phyloP scores from a whole-genome alignment of 495 filamentous ascomycete genomes.

The Daldinia grandis region DNA sequence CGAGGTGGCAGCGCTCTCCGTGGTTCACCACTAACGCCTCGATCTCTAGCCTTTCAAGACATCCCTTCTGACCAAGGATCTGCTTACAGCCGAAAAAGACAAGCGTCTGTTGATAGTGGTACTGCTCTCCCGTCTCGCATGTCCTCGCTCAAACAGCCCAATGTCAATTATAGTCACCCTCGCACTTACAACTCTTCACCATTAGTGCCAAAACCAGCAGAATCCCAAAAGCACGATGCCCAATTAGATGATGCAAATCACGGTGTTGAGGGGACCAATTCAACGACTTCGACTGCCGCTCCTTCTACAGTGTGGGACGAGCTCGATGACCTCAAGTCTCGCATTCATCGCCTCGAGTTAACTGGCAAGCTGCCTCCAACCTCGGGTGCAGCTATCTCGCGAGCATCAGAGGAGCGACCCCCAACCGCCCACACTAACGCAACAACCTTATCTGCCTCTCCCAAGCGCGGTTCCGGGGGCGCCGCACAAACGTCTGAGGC shows the following conservation, averaged over 20 bases:
- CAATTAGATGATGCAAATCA: slow-evolving; percentile 47
- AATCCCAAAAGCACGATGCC: slow-evolving; percentile 45
- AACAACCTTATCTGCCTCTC: slow-evolving; percentile 89
- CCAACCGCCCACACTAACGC: slow-evolving; percentile 92
- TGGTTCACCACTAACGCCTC: slow-evolving; percentile 55
- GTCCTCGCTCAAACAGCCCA: slow-evolving; percentile 61
- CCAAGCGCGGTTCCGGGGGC: slow-evolving; percentile 67
- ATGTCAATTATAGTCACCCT: slow-evolving; percentile 63
- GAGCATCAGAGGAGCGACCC: slow-evolving; percentile 79
- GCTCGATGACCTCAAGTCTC: slow-evolving; percentile 92
- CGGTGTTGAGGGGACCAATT: slow-evolving; percentile 73
- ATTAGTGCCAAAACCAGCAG: slow-evolving; percentile 59
- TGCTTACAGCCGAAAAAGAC: slow-evolving; percentile 48
- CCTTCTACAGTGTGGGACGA: slow-evolving; percentile 98
- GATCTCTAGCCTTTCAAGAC: slow-evolving; percentile 54
- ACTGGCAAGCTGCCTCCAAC: slow-evolving; percentile 86
- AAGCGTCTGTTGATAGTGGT: slow-evolving; percentile 51
- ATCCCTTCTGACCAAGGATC: slow-evolving; percentile 55
- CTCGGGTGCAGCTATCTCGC: slow-evolving; percentile 79
- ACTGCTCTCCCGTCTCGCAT: slow-evolving; percentile 44
- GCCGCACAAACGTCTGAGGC: slow-evolving; percentile 49
- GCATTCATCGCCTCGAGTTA: slow-evolving; percentile 90
- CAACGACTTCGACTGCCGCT: slow-evolving; percentile 83
- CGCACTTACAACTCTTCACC: slow-evolving; percentile 65
- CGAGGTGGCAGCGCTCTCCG: slow-evolving; percentile 43